A percentile compares a stretch with the other conserved stretches of the same genome.
Conservation (phyloP, 2,329 filamentous ascomycete species). For the Macrophomina phaseolina region DNA sequence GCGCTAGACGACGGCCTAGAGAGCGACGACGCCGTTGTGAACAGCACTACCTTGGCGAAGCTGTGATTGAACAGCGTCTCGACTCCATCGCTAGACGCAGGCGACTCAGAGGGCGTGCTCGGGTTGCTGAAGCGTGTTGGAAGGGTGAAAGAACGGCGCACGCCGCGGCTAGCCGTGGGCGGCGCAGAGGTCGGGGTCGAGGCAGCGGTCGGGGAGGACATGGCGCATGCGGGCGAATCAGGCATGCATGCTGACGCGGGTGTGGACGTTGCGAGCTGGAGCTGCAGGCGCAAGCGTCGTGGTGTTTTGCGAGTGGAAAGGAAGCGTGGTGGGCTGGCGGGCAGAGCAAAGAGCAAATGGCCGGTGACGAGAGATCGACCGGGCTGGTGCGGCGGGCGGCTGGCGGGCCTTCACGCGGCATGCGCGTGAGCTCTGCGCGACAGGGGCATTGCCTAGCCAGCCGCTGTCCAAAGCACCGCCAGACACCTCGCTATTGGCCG, state of each 20-base stretch:
- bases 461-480: conserved; percentile 4
- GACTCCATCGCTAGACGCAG: conserved; percentile 53
- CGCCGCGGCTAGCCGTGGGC: conserved; percentile 32
- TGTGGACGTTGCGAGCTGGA: background rate
- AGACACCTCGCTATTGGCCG: conserved; percentile 4
- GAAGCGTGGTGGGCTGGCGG: conserved; percentile 15
- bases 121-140: conserved; percentile 47
- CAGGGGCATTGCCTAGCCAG: conserved; percentile 15
- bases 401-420: conserved; percentile 24
- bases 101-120: conserved; percentile 36
- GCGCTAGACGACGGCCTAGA: conserved; percentile 44
- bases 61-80: conserved; percentile 79
- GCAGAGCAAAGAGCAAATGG: conserved; percentile 18
- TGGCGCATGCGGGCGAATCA: conserved; percentile 35
- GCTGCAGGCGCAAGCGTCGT: conserved; percentile 22
- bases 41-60: conserved; percentile 73
- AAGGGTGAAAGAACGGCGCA: conserved; percentile 56
- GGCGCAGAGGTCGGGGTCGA: conserved; percentile 38
- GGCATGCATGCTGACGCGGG: conserved; percentile 34
- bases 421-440: conserved; percentile 19
- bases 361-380: conserved; percentile 23
- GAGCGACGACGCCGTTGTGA: conserved; percentile 50
- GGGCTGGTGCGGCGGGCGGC: conserved; percentile 16
- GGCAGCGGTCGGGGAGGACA: conserved; percentile 41
- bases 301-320: conserved; percentile 15